A percentile compares a stretch with the other conserved stretches of the same genome.
Evolutionary conservation across 2,329 filamentous ascomycete genomes (phyloP).

Genomic region (Tolypocladium ovalisporum): DNA sequence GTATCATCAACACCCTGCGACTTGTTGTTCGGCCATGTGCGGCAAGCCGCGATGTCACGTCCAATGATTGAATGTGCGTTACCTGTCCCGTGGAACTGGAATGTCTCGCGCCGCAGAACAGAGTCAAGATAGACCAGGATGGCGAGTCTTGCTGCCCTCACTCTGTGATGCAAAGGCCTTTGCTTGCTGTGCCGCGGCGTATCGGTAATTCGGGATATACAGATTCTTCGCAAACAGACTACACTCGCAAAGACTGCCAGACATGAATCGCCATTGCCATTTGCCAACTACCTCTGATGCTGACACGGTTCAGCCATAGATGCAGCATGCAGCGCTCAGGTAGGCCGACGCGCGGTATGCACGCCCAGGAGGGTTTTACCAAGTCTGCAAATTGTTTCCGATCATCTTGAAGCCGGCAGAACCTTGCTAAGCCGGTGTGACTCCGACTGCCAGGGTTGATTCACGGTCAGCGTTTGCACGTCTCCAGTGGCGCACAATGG

Average conservation of each 20-base stretch:
- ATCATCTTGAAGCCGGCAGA: not conserved
- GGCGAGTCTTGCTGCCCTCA: not conserved
- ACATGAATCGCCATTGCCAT: not conserved
- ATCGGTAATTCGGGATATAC: not conserved
- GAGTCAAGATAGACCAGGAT: not conserved
- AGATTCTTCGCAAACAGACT: not conserved
- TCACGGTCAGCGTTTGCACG: not conserved
- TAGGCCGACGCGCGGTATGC: too few species aligned
- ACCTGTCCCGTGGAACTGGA: not conserved
- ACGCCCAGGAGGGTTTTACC: too few species aligned
- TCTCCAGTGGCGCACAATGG: not conserved
- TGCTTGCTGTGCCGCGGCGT: too few species aligned
- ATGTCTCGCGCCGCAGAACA: not conserved
- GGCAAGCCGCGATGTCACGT: not conserved
- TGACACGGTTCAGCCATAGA: not conserved
- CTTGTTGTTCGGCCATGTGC: not conserved
- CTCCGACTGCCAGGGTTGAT: not conserved
- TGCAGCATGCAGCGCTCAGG: not conserved
- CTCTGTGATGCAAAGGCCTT: not conserved
- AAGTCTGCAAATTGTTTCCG: too few species aligned
- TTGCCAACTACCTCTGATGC: not conserved
- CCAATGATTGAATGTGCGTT: not conserved
- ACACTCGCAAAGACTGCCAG: not conserved
- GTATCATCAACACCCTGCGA: not conserved
- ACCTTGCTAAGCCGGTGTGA: not conserved